phyloP scores from a whole-genome alignment of 495 filamentous ascomycete species.

The Amorphotheca resinae region DNA sequence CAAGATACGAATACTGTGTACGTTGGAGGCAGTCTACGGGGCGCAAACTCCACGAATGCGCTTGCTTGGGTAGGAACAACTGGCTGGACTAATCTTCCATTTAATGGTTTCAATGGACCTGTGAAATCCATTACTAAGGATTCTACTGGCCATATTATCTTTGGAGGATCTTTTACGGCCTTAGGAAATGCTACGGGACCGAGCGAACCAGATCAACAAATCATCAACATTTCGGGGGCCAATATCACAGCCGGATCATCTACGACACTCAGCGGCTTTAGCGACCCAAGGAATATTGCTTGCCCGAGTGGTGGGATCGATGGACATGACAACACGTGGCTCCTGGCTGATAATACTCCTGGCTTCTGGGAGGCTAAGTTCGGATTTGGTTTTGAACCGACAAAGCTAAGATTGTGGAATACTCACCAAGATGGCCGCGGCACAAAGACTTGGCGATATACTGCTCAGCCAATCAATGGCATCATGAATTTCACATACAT shows the following conservation, averaged over 20 bases:
- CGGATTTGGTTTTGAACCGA: constrained; percentile 68
- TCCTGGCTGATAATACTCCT: constrained; percentile 64
- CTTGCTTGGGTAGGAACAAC: constrained; percentile 64
- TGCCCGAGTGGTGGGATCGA: constrained; percentile 58
- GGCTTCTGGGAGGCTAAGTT: constrained; percentile 82
- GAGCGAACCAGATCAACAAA: constrained; percentile 49
- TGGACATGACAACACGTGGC: constrained; percentile 66
- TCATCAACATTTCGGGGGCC: constrained; percentile 72
- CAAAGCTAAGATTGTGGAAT: constrained; percentile 81
- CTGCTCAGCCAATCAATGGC: constrained; percentile 68
- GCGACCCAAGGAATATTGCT: constrained; percentile 70
- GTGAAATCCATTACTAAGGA: constrained; percentile 76
- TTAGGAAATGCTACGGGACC: constrained; percentile 65
- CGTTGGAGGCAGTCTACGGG: constrained; percentile 75
- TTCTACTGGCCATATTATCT: constrained; percentile 71
- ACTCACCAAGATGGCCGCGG: constrained; percentile 76
- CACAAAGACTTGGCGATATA: constrained; percentile 74
- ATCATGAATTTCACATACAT: constrained; percentile 95
- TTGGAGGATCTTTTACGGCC: constrained; percentile 83
- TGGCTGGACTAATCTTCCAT: constrained; percentile 77
- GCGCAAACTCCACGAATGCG: constrained; percentile 73
- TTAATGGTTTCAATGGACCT: constrained; percentile 89
- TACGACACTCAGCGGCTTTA: constrained; percentile 49
- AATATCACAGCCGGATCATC: constrained; percentile 54
- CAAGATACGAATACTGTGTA: constrained; percentile 72